phyloP scores from a whole-genome alignment of 768 basidiomycete species.

The Boletus bicolor region DNA sequence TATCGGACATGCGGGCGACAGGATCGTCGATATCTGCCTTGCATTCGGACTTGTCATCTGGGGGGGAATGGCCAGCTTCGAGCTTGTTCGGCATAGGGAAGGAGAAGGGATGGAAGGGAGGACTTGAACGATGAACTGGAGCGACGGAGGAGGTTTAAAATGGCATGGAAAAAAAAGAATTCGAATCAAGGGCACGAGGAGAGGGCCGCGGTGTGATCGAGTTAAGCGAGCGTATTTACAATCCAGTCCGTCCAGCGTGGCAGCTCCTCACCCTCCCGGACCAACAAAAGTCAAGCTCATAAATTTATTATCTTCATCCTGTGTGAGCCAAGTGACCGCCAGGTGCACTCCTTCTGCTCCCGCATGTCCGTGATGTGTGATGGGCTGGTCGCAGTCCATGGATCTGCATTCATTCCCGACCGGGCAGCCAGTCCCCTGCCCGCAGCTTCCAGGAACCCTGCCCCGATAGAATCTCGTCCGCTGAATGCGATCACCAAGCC shows the following conservation, averaged over 20 bases:
- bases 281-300: not conserved
- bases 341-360: not conserved
- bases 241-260: slow-evolving; percentile 32
- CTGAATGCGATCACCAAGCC: slow-evolving; percentile 23
- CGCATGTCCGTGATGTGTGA: slow-evolving; percentile 8
- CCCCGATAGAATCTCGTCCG: slow-evolving; percentile 24
- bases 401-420: slow-evolving; percentile 38
- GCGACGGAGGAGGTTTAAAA: slow-evolving; percentile 46
- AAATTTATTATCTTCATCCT: not conserved
- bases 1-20: slow-evolving; percentile 52
- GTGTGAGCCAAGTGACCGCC: not conserved
- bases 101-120: slow-evolving; percentile 5
- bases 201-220: slow-evolving; percentile 39
- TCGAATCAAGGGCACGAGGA: slow-evolving; percentile 69
- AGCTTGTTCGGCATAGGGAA: slow-evolving; percentile 30
- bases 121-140: slow-evolving; percentile 10
- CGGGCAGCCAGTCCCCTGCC: slow-evolving; percentile 8
- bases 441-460: slow-evolving; percentile 31
- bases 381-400: slow-evolving; percentile 2
- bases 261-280: slow-evolving; percentile 12
- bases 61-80: slow-evolving; percentile 26
- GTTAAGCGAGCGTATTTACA: slow-evolving; percentile 39
- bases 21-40: slow-evolving; percentile 37
- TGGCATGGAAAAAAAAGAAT: slow-evolving; percentile 61
- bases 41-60: slow-evolving; percentile 37